Evolutionary conservation across 2,329 filamentous ascomycete species (phyloP).

Genomic region (Lecanoromycetidae sp.): DNA sequence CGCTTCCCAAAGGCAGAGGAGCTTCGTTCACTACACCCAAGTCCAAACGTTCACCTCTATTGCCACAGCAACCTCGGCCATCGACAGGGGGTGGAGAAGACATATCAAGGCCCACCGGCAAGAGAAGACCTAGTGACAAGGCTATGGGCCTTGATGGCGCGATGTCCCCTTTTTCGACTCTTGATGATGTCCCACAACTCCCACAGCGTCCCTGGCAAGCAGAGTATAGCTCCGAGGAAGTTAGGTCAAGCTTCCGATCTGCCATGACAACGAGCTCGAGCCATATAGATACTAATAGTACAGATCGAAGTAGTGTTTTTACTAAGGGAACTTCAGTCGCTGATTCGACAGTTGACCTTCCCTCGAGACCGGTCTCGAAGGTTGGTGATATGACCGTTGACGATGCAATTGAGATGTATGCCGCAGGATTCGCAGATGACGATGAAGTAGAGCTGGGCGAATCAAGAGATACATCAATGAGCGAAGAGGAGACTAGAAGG

Average conservation of each 20-base stretch:
- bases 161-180: not conserved
- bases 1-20: not conserved
- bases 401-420: constrained; percentile 50
- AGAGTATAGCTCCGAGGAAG: constrained; percentile 22
- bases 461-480: constrained; percentile 22
- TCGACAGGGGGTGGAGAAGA: constrained; percentile 4
- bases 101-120: constrained; percentile 1
- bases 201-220: constrained; percentile 8
- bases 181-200: constrained; percentile 1
- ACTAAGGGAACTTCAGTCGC: constrained; percentile 68
- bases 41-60: constrained; percentile 1
- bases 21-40: constrained; percentile 2
- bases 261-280: constrained; percentile 49
- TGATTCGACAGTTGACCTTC: constrained; percentile 58
- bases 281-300: constrained; percentile 47
- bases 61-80: constrained; percentile 10
- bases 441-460: constrained; percentile 25
- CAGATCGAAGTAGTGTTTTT: constrained; percentile 68
- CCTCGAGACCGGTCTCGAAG: constrained; percentile 26
- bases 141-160: not conserved
- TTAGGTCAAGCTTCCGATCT: constrained; percentile 48
- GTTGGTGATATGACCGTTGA: constrained; percentile 46
- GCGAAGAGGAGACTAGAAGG: constrained; percentile 22
- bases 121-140: constrained; percentile 1
- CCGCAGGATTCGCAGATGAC: constrained; percentile 42